phyloP scores from a whole-genome alignment of 768 basidiomycete species.

The Tylopilus vinaceipallidus region DNA sequence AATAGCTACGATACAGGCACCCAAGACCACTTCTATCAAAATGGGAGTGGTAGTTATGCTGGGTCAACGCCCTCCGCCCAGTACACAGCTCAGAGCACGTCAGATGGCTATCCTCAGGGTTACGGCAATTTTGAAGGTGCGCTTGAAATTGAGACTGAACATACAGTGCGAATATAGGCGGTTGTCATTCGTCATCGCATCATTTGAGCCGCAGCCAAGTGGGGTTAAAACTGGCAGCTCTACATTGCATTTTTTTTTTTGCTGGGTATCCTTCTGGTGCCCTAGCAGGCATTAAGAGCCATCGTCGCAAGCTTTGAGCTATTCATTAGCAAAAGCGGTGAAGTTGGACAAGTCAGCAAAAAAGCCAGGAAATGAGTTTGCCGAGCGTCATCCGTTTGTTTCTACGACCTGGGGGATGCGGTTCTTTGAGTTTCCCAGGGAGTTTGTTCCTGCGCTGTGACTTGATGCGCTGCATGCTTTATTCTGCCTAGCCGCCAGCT shows the following conservation, averaged over 20 bases:
- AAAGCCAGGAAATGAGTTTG: constrained; percentile 30
- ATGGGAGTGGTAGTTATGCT: constrained; percentile 58
- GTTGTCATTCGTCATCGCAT: constrained; percentile 32
- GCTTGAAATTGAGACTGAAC: constrained; percentile 69
- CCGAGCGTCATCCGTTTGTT: constrained; percentile 19
- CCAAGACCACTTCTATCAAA: constrained; percentile 68
- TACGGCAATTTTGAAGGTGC: constrained; percentile 81
- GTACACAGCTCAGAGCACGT: constrained; percentile 45
- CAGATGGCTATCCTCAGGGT: constrained; percentile 54
- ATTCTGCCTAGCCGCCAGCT: constrained; percentile 41
- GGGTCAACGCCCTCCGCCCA: constrained; percentile 49
- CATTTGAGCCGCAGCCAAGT: constrained; percentile 43
- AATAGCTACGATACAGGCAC: constrained; percentile 61
- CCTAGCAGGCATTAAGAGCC: constrained; percentile 33
- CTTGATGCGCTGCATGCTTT: constrained; percentile 45
- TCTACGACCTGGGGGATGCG: constrained; percentile 17
- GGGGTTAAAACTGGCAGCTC: constrained; percentile 46
- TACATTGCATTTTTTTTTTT: constrained; percentile 21
- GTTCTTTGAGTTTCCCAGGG: constrained; percentile 26
- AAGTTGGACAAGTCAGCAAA: constrained; percentile 34
- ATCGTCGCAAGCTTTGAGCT: constrained; percentile 46
- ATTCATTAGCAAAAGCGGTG: constrained; percentile 46
- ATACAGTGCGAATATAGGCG: constrained; percentile 43
- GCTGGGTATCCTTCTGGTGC: constrained; percentile 22
- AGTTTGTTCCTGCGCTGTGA: constrained; percentile 24